These are phyloP conservation scores for Fusarium sp. DNA, from an alignment of 2,329 filamentous ascomycete genomes.

Conservation along the genomic window DNA sequence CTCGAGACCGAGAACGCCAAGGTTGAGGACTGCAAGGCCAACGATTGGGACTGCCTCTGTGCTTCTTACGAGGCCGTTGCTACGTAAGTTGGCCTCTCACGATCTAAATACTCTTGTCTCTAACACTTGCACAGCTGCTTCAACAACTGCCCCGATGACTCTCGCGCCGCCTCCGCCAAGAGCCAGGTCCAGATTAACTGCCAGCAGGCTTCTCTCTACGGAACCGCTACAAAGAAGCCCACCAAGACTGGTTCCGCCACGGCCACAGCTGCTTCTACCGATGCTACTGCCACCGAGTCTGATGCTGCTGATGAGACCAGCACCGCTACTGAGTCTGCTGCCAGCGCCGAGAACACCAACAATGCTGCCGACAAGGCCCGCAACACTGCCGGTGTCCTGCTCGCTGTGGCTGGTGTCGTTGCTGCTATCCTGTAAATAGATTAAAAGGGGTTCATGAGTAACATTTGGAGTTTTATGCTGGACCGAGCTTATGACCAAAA, in stretches of 20 bases:
- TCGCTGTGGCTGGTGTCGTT: conserved; percentile 58
- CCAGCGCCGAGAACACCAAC: conserved; percentile 44
- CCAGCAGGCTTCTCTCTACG: conserved; percentile 62
- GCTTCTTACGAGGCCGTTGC: conserved; percentile 60
- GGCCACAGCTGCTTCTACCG: conserved; percentile 32
- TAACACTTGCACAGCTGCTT: conserved; percentile 60
- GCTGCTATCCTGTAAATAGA: conserved; percentile 56
- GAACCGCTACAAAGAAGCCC: conserved; percentile 52
- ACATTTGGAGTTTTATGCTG: conserved; percentile 23
- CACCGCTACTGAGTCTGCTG: conserved; percentile 37
- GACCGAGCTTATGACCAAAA: conserved; percentile 23
- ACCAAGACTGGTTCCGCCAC: conserved; percentile 45
- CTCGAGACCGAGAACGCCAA: conserved; percentile 59
- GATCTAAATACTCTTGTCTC: background rate
- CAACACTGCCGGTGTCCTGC: conserved; percentile 55
- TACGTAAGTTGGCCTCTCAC: conserved; percentile 58
- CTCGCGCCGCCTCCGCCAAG: conserved; percentile 53
- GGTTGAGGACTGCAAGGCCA: conserved; percentile 56
- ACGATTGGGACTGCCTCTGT: conserved; percentile 66
- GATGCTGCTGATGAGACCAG: conserved; percentile 39
- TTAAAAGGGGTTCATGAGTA: conserved; percentile 16
- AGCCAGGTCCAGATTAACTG: conserved; percentile 62
- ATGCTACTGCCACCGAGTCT: conserved; percentile 41
- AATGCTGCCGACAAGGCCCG: conserved; percentile 52
- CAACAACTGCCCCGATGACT: conserved; percentile 70